These are phyloP conservation scores for Polyporus arcularius DNA, from an alignment of 768 basidiomycete genomes.

Conservation along the genomic window DNA sequence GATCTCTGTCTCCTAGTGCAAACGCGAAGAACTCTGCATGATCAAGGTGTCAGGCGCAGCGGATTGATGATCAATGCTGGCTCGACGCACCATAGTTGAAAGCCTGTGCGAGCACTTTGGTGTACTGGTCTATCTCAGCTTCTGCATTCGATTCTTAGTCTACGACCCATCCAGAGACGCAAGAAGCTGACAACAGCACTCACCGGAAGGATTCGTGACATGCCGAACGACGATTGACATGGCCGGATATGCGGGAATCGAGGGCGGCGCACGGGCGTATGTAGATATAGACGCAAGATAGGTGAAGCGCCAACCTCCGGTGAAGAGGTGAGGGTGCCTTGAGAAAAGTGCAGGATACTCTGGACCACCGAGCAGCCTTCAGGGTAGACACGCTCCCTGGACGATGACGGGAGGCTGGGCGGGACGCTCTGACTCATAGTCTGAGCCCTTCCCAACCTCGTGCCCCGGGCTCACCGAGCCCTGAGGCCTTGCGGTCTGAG, in stretches of 20 bases:
- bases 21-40: constrained; percentile 5
- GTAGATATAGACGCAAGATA: no score
- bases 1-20: constrained; percentile 1
- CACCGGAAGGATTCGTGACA: not conserved
- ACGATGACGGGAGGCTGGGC: no score
- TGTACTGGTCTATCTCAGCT: not conserved
- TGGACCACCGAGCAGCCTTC: no score
- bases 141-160: not conserved
- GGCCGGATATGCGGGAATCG: not conserved
- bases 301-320: no score
- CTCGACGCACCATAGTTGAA: constrained; percentile 1
- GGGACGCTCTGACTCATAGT: no score
- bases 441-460: no score
- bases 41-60: not conserved
- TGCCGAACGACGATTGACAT: not conserved
- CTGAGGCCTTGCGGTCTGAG: no score
- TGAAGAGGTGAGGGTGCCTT: no score
- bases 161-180: not conserved
- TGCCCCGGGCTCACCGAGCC: no score
- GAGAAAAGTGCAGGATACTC: no score
- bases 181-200: not conserved
- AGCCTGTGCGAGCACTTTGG: not conserved
- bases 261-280: no score
- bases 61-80: not conserved
- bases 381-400: no score